These are phyloP conservation scores for Ogataea populi-albae DNA, from an alignment of 805 yeast genomes.

Conservation along the genomic window DNA sequence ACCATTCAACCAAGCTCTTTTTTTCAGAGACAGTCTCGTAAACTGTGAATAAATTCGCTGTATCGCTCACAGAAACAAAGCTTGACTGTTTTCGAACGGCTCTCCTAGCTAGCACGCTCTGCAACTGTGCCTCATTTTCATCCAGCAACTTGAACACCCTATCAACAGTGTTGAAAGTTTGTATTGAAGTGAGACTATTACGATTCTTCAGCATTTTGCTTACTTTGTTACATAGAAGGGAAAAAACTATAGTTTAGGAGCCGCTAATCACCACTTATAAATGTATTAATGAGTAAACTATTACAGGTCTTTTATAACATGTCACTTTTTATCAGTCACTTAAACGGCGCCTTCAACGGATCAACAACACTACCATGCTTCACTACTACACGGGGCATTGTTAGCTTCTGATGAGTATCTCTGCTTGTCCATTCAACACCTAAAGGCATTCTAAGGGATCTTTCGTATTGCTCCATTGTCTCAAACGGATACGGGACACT, in stretches of 20 bases:
- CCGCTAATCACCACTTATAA: too few species aligned
- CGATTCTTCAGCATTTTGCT: slow-evolving; percentile 1
- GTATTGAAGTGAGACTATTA: slow-evolving; percentile 11
- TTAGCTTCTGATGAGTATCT: slow-evolving; percentile 79
- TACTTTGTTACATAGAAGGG: too few species aligned
- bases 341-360: slow-evolving; percentile 86
- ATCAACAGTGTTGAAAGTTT: slow-evolving; percentile 14
- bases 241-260: background rate
- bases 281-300: too few species aligned
- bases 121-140: slow-evolving; percentile 8
- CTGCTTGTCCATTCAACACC: slow-evolving; percentile 96
- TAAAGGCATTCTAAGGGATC: slow-evolving; percentile 90
- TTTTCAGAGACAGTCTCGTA: slow-evolving; percentile 1
- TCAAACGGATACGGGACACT: slow-evolving; percentile 96
- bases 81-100: slow-evolving; percentile 12
- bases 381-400: slow-evolving; percentile 83
- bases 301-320: too few species aligned
- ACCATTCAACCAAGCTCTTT: slow-evolving; percentile 2
- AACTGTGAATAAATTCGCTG: slow-evolving; percentile 4
- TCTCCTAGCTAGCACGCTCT: slow-evolving; percentile 5
- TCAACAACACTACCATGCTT: slow-evolving; percentile 89
- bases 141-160: slow-evolving; percentile 7
- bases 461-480: slow-evolving; percentile 89
- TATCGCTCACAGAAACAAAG: slow-evolving; percentile 11
- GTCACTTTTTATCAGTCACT: too few species aligned